Evolutionary conservation across 2,329 filamentous ascomycete genomes (phyloP).

Genomic region (Amylocarpus encephaloides): DNA sequence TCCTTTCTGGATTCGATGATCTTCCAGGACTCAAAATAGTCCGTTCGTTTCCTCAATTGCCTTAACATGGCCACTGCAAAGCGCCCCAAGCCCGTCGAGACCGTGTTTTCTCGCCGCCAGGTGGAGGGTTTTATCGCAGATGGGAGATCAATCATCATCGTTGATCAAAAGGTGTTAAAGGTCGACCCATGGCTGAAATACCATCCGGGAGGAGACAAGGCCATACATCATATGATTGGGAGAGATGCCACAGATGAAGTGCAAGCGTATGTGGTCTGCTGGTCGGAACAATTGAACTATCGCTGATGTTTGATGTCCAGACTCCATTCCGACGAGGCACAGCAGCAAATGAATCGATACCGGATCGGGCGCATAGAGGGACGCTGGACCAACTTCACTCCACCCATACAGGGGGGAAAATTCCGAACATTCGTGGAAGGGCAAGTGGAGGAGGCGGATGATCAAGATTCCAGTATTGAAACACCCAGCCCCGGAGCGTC

Average conservation of each 20-base stretch:
- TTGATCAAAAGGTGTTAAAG: slow-evolving; percentile 76
- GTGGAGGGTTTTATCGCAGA: slow-evolving; percentile 80
- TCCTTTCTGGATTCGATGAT: neutral
- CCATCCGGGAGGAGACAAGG: slow-evolving; percentile 86
- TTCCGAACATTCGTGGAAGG: slow-evolving; percentile 52
- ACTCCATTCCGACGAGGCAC: slow-evolving; percentile 74
- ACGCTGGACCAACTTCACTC: slow-evolving; percentile 78
- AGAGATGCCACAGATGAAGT: slow-evolving; percentile 93
- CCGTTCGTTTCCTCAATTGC: neutral
- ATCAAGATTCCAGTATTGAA: slow-evolving; percentile 16
- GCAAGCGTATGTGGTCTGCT: slow-evolving; percentile 59
- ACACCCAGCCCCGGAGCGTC: slow-evolving; percentile 22
- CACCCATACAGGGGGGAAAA: slow-evolving; percentile 83
- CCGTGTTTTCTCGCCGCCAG: slow-evolving; percentile 52
- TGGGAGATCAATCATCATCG: slow-evolving; percentile 72
- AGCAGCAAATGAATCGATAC: slow-evolving; percentile 68
- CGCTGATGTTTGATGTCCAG: slow-evolving; percentile 38
- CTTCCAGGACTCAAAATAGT: neutral
- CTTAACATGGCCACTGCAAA: slow-evolving; percentile 9
- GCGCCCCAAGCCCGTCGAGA: slow-evolving; percentile 13
- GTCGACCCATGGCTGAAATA: slow-evolving; percentile 83
- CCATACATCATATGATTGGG: slow-evolving; percentile 89
- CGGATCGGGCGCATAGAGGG: slow-evolving; percentile 78
- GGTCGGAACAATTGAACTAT: neutral
- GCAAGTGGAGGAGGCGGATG: slow-evolving; percentile 28